Evolutionary conservation across 345 rosid species (phyloP).

Genomic region (Abelmoschus esculentus): DNA sequence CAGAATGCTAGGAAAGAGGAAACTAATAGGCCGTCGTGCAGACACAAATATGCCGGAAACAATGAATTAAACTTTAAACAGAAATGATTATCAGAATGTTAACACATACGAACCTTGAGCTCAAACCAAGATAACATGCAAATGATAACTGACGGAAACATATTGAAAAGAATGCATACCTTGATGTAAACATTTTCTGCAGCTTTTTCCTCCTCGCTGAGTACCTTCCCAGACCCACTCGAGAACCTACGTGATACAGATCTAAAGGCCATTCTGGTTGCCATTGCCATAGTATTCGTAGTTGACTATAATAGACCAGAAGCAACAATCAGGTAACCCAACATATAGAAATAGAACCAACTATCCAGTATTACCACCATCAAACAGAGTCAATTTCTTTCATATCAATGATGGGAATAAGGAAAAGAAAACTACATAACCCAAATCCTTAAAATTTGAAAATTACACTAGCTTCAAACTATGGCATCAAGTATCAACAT

Average conservation of each 20-base stretch:
- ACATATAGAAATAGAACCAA: background rate
- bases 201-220: conserved; percentile 89
- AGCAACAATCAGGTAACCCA: background rate
- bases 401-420: background rate
- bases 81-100: background rate
- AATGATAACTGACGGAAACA: background rate
- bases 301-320: background rate
- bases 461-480: background rate
- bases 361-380: background rate
- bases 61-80: background rate
- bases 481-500: background rate
- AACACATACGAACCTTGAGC: background rate
- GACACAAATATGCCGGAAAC: background rate
- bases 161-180: conserved; percentile 25
- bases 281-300: conserved; percentile 61
- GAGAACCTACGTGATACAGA: conserved; percentile 62
- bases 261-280: conserved; percentile 43
- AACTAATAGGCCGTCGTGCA: background rate
- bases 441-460: background rate
- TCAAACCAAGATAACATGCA: background rate
- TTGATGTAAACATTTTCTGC: conserved; percentile 91
- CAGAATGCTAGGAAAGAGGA: background rate
- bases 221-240: conserved; percentile 47
- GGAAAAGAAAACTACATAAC: background rate
- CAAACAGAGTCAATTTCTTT: background rate